Evolutionary conservation across 169 alveolate genomes (phyloP).

Genomic region (Babesia divergens): DNA sequence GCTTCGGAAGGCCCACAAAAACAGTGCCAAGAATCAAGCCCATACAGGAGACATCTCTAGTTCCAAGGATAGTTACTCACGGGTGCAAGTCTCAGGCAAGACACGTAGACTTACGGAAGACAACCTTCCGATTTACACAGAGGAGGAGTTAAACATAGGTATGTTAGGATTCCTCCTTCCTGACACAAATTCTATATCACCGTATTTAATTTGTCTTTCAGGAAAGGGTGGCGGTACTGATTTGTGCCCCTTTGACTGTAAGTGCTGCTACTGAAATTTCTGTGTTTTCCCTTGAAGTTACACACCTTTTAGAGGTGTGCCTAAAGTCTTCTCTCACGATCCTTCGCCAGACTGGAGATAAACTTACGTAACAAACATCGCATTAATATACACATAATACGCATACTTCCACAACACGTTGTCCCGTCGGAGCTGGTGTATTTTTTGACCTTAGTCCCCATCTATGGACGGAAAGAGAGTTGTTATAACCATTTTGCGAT

Average conservation of each 20-base stretch:
- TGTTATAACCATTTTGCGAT: constrained; percentile 8
- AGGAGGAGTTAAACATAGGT: constrained; percentile 78
- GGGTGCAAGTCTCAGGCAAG: background rate
- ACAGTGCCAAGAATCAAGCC: background rate
- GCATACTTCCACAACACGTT: too few relatives aligned
- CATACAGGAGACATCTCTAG: background rate
- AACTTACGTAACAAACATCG: too few relatives aligned
- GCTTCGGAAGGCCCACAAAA: constrained; percentile 16
- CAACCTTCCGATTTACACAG: constrained; percentile 72
- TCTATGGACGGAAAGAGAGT: too few relatives aligned
- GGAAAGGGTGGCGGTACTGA: constrained; percentile 77
- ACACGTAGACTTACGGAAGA: constrained; percentile 64
- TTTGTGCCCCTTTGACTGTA: constrained; percentile 76
- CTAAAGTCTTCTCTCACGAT: too few relatives aligned
- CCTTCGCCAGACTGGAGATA: too few relatives aligned
- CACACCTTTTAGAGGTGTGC: too few relatives aligned
- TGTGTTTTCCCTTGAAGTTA: too few relatives aligned
- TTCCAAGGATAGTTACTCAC: constrained; percentile 7
- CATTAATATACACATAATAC: too few relatives aligned
- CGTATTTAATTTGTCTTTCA: background rate
- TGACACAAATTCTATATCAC: background rate
- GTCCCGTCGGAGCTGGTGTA: too few relatives aligned
- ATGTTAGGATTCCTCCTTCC: background rate
- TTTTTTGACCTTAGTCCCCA: too few relatives aligned
- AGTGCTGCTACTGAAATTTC: constrained; percentile 67